Evolutionary conservation across 495 filamentous ascomycete species (phyloP).

Genomic region (Daldinia grandis): DNA sequence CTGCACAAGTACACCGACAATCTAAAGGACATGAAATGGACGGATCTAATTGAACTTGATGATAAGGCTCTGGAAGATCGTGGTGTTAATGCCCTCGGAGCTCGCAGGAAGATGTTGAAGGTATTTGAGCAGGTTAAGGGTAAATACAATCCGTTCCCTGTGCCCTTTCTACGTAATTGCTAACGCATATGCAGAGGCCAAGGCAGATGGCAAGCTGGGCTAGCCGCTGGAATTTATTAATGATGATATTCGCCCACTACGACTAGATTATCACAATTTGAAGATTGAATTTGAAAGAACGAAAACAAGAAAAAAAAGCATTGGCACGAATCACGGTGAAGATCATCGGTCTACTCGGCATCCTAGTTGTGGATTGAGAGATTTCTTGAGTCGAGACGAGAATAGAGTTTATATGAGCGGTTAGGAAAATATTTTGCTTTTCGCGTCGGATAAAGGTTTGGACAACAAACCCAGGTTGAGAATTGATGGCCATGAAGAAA

Average conservation of each 20-base stretch:
- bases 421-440: conserved; percentile 12
- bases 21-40: conserved; percentile 96
- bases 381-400: neutral
- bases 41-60: conserved; percentile 88
- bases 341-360: neutral
- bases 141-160: conserved; percentile 37
- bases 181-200: conserved; percentile 57
- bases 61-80: conserved; percentile 93
- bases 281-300: conserved; percentile 1
- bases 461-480: conserved; percentile 8
- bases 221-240: conserved; percentile 40
- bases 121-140: conserved; percentile 96
- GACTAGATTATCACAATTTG: conserved; percentile 16
- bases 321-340: conserved; percentile 1
- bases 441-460: conserved; percentile 18
- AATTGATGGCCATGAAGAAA: conserved; percentile 11
- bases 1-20: conserved; percentile 99
- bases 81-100: conserved; percentile 94
- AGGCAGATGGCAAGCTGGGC: conserved; percentile 70
- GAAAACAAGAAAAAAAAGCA: neutral
- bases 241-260: conserved; percentile 16
- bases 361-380: neutral
- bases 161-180: conserved; percentile 2
- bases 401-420: conserved; percentile 7
- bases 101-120: conserved; percentile 97